A percentile compares a stretch with the other conserved stretches of the same genome.
phyloP scores from a whole-genome alignment of 1,139 yeast species.

The Suhomyces choctaworum region DNA sequence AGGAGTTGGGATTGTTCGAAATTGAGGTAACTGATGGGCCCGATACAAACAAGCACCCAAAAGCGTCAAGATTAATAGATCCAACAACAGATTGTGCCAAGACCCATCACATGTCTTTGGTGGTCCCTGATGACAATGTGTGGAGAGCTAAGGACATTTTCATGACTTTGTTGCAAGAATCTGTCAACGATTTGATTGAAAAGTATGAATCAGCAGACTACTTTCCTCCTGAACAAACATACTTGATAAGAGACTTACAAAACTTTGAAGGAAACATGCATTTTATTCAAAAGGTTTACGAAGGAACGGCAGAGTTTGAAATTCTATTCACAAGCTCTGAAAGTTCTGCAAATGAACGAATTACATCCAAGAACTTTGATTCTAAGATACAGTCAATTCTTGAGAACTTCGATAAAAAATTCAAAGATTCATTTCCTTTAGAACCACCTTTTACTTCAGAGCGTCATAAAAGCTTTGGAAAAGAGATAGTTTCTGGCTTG shows the following conservation, averaged over 20 bases:
- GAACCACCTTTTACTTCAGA: constrained; percentile 52
- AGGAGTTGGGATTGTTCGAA: constrained; percentile 56
- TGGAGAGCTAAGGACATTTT: constrained; percentile 86
- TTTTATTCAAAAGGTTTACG: constrained; percentile 70
- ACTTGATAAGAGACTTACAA: constrained; percentile 59
- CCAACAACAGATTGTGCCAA: constrained; percentile 51
- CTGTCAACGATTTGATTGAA: constrained; percentile 51
- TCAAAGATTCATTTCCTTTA: constrained; percentile 54
- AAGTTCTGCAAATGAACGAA: constrained; percentile 40
- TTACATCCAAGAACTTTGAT: constrained; percentile 45
- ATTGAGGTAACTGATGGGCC: constrained; percentile 53
- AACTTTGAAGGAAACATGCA: constrained; percentile 76
- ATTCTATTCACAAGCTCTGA: constrained; percentile 55
- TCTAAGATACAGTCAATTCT: constrained; percentile 38
- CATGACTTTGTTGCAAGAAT: constrained; percentile 67
- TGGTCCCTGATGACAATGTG: constrained; percentile 67
- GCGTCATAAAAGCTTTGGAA: constrained; percentile 60
- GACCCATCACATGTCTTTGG: constrained; percentile 66
- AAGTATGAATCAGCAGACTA: constrained; percentile 29
- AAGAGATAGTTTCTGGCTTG: constrained; percentile 77
- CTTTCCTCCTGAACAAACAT: constrained; percentile 52
- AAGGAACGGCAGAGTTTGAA: constrained; percentile 78
- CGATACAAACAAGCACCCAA: constrained; percentile 44
- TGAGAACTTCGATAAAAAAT: constrained; percentile 53
- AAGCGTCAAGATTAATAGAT: constrained; percentile 27